Percentiles rank a stretch among this genome's conserved stretches.
Conservation (phyloP, 148 eudicot species). For the Spergularia marina region DNA sequence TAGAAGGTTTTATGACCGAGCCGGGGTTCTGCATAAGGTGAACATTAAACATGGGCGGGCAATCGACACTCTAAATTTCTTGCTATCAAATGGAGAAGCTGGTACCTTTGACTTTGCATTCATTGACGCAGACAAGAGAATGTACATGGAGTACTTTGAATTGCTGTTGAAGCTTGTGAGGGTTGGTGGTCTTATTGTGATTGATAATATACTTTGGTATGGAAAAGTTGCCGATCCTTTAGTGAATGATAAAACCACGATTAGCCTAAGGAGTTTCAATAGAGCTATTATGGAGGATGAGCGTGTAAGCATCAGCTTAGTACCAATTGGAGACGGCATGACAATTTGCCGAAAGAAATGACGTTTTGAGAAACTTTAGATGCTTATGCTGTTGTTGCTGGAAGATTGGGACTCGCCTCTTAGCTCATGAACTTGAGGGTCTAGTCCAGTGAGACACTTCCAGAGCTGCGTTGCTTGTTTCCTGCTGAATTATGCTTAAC, state of each 20-base stretch:
- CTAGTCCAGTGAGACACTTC: not conserved
- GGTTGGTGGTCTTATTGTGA: conserved; percentile 80
- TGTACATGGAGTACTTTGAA: conserved; percentile 79
- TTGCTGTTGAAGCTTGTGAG: conserved; percentile 77
- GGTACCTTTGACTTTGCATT: conserved; percentile 94
- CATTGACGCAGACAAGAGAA: conserved; percentile 91
- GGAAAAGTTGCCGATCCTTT: conserved; percentile 87
- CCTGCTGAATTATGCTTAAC: not conserved
- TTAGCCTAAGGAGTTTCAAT: conserved; percentile 70
- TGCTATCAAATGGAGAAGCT: conserved; percentile 77
- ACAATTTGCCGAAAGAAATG: conserved; percentile 83
- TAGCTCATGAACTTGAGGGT: not conserved
- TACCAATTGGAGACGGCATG: conserved; percentile 98
- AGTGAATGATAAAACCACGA: conserved; percentile 71
- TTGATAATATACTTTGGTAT: conserved; percentile 96
- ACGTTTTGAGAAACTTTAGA: not conserved
- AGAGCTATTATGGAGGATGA: conserved; percentile 56
- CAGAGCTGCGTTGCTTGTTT: not conserved
- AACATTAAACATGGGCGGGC: conserved; percentile 71
- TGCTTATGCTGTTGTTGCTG: not conserved
- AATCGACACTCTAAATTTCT: conserved; percentile 50
- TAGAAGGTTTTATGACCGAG: conserved; percentile 66
- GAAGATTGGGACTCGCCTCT: not conserved
- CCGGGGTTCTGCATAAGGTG: conserved; percentile 91
- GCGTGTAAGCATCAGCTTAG: conserved; percentile 84